Percentiles rank a stretch among this genome's conserved stretches.
Evolutionary conservation across 1,284 basidiomycete genomes (phyloP).

Genomic region (Heterobasidion irregulare): DNA sequence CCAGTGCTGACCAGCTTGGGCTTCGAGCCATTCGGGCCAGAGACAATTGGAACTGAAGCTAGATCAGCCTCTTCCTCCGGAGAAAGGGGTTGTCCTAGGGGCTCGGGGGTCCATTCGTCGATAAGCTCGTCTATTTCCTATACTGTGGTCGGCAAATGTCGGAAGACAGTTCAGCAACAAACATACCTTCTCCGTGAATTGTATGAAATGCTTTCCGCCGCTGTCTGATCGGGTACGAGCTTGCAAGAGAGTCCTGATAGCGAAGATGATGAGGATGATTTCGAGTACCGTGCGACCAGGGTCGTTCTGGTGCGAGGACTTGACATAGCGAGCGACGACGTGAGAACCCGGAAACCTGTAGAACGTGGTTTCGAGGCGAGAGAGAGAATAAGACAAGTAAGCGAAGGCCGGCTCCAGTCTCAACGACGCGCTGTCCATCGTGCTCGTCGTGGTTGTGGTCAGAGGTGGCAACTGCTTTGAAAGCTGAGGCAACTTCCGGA

Average conservation of each 20-base stretch:
- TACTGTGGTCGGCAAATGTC: constrained; percentile 1
- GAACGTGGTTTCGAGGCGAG: constrained; percentile 52
- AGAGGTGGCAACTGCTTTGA: neutral
- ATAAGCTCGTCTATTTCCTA: constrained; percentile 97
- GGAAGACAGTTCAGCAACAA: neutral
- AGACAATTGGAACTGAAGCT: constrained; percentile 68
- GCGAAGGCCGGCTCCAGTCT: constrained; percentile 52
- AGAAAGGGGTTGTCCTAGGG: constrained; percentile 62
- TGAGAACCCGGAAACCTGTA: constrained; percentile 82
- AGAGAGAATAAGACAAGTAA: constrained; percentile 46
- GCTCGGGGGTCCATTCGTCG: constrained; percentile 90
- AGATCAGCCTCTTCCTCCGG: constrained; percentile 64
- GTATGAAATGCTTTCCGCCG: constrained; percentile 85
- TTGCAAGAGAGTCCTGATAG: constrained; percentile 84
- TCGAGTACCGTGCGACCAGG: constrained; percentile 91
- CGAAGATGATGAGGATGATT: constrained; percentile 83
- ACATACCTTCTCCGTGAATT: constrained; percentile 81
- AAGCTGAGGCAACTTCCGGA: neutral
- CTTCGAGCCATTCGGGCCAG: constrained; percentile 78
- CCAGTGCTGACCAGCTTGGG: constrained; percentile 71
- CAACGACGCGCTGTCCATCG: constrained; percentile 28
- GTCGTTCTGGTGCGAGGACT: constrained; percentile 84
- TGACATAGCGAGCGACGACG: constrained; percentile 87
- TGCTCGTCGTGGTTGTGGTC: constrained; percentile 12
- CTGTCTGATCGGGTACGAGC: constrained; percentile 83